These are phyloP conservation scores for Mycena citricolor DNA, from an alignment of 1,284 basidiomycete species.

Conservation along the genomic window DNA sequence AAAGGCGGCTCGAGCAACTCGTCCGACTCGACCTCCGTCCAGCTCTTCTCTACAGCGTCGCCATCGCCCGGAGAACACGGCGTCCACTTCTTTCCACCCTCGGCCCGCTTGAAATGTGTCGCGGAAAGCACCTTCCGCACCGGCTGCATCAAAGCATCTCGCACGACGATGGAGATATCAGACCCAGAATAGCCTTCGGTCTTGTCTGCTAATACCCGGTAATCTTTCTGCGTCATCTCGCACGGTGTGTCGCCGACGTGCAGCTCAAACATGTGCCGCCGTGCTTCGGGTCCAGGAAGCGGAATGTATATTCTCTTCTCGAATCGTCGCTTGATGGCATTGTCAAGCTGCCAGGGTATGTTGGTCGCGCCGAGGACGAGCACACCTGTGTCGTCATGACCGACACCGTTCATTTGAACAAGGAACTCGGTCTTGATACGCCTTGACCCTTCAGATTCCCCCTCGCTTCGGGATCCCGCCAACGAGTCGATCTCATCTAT, in stretches of 20 bases:
- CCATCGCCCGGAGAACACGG: slow-evolving; percentile 95
- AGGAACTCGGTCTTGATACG: slow-evolving; percentile 98
- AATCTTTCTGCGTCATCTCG: slow-evolving; percentile 67
- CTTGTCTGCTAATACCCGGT: slow-evolving; percentile 63
- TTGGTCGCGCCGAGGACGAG: slow-evolving; percentile 97
- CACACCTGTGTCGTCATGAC: slow-evolving; percentile 94
- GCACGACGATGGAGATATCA: slow-evolving; percentile 82
- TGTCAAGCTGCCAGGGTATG: slow-evolving; percentile 95
- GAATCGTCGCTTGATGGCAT: slow-evolving; percentile 94
- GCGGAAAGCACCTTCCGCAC: slow-evolving; percentile 83
- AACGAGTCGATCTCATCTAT: slow-evolving; percentile 98
- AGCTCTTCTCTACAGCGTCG: slow-evolving; percentile 85
- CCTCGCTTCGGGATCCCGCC: slow-evolving; percentile 92
- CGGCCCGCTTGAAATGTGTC: slow-evolving; percentile 72
- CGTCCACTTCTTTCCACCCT: slow-evolving; percentile 60
- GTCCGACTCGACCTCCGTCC: slow-evolving; percentile 91
- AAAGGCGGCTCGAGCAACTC: slow-evolving; percentile 88
- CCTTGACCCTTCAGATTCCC: slow-evolving; percentile 92
- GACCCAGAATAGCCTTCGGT: slow-evolving; percentile 80
- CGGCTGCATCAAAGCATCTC: slow-evolving; percentile 88
- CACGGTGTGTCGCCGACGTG: slow-evolving; percentile 84
- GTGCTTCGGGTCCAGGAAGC: slow-evolving; percentile 76
- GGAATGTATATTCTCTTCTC: slow-evolving; percentile 90
- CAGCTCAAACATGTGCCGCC: slow-evolving; percentile 82
- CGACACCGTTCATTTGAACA: slow-evolving; percentile 98